Evolutionary conservation across 108 stramenopile species (phyloP), one percentile per base, ranked within the genome.

Genomic region (Seminavis robusta): DNA sequence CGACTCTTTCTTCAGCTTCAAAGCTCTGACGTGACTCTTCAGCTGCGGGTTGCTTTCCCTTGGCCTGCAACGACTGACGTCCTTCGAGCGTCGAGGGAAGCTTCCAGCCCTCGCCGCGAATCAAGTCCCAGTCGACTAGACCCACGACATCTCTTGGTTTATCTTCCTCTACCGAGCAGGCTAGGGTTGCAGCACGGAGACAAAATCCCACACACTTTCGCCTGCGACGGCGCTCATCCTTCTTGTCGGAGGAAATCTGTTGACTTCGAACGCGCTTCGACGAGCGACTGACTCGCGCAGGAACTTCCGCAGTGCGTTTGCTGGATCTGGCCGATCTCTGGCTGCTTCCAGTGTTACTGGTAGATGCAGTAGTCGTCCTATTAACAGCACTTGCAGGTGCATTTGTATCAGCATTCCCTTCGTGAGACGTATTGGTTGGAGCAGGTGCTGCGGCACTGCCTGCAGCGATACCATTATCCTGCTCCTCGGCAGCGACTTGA

Each of bases 251-350:
- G 15, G 82, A 73, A 24, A 86, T 81, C 52, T 80, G 52, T 48
- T 86, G 80, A 6, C 78, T 77, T 16, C 70, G 63, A 11, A 92
- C 59, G 25, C 90, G 86, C 53, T 86, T 81, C 25, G 91, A 93
- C 30, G 61, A 65, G 36, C 83, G 60, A 24, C 36, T 61, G 11
- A 24, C 36, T 2, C 31, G 38, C n/a, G n/a, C n/a, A n/a, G n/a
- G n/a, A n/a, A n/a, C n/a, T n/a, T n/a, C n/a, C n/a, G n/a, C n/a
- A n/a, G n/a, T n/a, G n/a, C n/a, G n/a, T n/a, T n/a, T n/a, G n/a
- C n/a, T n/a, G n/a, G 63, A 36, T 41, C 72, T 42, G 30, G 51
- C 16, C 47, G 43, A 37, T 56, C 55, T 19, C 50, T 56, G 19
- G 43, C 1, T 40, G 47, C 28, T 65, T 45, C 42, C 0, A 38